Base-by-base conservation (phyloP, 192 early-diverging fungal genomes). In the Dispira simplex region DNA sequence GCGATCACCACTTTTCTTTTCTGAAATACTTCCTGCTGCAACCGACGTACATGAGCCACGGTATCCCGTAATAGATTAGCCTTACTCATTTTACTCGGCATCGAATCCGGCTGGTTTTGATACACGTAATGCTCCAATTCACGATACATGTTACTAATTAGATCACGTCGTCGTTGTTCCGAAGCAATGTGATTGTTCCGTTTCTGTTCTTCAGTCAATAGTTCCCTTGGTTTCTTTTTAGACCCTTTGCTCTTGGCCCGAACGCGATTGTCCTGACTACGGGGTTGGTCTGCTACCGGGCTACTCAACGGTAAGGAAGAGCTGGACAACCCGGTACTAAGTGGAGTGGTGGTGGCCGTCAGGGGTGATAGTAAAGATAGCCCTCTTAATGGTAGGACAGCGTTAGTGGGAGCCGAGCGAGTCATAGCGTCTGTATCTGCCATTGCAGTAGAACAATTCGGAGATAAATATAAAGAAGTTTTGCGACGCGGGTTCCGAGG, bases 131-230 rank as follows among this genome's bases (percentile, higher is more conserved):
- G 25, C 23, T 56, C 28, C 13, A 56, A 28, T 14, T 26, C 28
- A 2, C 28, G 25, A 25, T 56, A 56, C 25, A 27, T 27, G 1
- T 21, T 56, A 28, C 54, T 56, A 55, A 89, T 87, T 10, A 81
- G 76, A 39, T 85, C 83, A 28, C 87, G 66, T 44, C 87, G 79
- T 64, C 86, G 86, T 65, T 89, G 85, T 67, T 89, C 87, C 0
- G 84, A 86, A 10, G 77, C 73, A 59, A 89, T 87, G 64, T 89
- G 87, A 67, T 89, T 89, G 2, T 81, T 76, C 21, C 83, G 66
- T 56, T 87, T 87, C 64, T 89, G 81, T 63, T 88, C 81, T 64
- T 88, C 87, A 2, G 87, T 90, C 66, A 90, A 55, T 4, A 90
- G 67, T 49, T 85, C 85, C 63, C 54, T 21, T 18, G 54, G 20